Base-by-base conservation (phyloP, 73 alveolate species). In the Paramecium biaurelia region DNA sequence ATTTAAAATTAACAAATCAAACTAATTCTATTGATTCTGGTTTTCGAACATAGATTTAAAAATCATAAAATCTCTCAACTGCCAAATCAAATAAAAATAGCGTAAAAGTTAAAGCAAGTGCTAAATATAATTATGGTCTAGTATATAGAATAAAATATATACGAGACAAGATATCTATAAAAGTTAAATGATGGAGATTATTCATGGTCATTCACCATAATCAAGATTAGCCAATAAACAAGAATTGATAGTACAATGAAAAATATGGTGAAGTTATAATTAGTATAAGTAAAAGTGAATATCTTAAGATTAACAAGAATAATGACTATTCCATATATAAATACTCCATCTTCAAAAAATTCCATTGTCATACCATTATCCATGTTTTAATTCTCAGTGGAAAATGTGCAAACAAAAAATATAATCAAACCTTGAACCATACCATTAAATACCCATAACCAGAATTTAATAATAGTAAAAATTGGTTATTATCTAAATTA, bases 361-460 rank as follows among this genome's bases (percentile, higher is more conserved):
- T 41, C 42, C 32, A 79, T 79, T 21, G 90, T 79, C 56, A 24
- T 79, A 41, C 90, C 90, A 79, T 41, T 12, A 43, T 43, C 15
- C 90, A 79, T 42, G 20, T 45, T 23, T 47, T 20, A 23, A 45
- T 47, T 79, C 11, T 79, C 90, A 8, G 42, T 43, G 1, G 90
- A 32, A 20, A 41, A 79, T 20, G 58, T 23, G 10, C 76, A 38
- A 18, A 45, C 70, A 10, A 45, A 24, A 23, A 79, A 41, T 21
- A 70, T 41, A 1, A 70, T 42, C 43, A 89, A 32, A 1, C 89
- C 94, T 70, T 89, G 53, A 23, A 70, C 67, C 79, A 82, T 70
- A 6, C 94, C 94, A 89, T 67, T 70, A 24, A 89, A 70, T n/a
- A 70, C 70, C 94, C 94, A 89, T 2, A 41, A 24, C 94, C 94